These are phyloP conservation scores for Taiozyma sp. DNA, from an alignment of 1,139 yeast species.

Conservation along the genomic window DNA sequence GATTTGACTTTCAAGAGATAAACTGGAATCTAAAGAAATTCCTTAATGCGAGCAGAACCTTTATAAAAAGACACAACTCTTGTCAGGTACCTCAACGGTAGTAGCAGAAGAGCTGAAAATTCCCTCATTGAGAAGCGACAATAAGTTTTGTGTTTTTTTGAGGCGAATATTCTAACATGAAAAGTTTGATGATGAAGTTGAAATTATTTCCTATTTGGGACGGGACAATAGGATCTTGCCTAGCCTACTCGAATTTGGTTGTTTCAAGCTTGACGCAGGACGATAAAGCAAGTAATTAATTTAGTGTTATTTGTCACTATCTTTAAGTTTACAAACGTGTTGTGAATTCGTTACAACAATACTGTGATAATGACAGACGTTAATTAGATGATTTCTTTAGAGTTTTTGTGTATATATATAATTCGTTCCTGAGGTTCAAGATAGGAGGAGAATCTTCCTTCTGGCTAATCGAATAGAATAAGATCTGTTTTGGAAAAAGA, in stretches of 20 bases:
- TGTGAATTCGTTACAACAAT: too few relatives aligned
- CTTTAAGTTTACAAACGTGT: too few relatives aligned
- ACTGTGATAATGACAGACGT: too few relatives aligned
- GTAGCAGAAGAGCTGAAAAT: neutral
- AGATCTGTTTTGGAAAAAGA: too few relatives aligned
- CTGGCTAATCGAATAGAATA: too few relatives aligned
- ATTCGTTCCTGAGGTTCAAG: too few relatives aligned
- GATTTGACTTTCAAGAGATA: neutral
- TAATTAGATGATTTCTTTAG: too few relatives aligned
- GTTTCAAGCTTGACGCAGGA: neutral
- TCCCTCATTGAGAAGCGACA: neutral
- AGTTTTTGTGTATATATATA: too few relatives aligned
- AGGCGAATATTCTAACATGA: neutral
- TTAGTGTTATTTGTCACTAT: too few relatives aligned
- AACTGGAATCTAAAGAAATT: too few relatives aligned
- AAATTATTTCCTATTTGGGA: constrained; percentile 6
- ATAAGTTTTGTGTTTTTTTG: neutral
- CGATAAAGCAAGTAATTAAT: neutral
- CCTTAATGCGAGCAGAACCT: neutral
- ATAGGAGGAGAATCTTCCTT: too few relatives aligned
- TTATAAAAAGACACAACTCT: neutral
- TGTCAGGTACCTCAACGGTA: neutral
- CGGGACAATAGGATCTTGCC: constrained; percentile 4
- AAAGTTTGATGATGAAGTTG: neutral
- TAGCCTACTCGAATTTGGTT: neutral